phyloP scores from a whole-genome alignment of 805 yeast genomes.

The Nakazawaea wyomingensis region DNA sequence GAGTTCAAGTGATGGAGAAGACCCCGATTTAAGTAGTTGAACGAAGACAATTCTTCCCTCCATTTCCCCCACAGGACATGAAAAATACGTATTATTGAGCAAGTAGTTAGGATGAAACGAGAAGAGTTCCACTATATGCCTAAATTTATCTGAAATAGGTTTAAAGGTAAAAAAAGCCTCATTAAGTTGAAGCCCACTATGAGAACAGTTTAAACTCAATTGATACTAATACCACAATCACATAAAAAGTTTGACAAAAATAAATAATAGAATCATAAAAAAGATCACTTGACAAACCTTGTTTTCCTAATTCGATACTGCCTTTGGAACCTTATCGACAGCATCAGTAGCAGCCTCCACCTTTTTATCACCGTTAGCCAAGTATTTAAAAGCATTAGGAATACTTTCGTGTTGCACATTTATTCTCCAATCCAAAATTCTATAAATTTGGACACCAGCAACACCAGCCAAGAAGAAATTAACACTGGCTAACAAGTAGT shows the following conservation, averaged over 20 bases:
- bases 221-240: too few relatives aligned
- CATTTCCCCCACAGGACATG: too few relatives aligned
- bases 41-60: too few relatives aligned
- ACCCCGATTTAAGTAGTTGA: neutral
- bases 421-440: conserved; percentile 66
- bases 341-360: neutral
- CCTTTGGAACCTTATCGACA: neutral
- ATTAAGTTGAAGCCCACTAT: too few relatives aligned
- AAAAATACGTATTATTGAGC: too few relatives aligned
- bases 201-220: too few relatives aligned
- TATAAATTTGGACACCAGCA: conserved; percentile 75
- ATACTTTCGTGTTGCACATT: conserved; percentile 54
- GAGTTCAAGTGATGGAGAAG: neutral
- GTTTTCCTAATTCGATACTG: neutral
- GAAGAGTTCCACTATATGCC: too few relatives aligned
- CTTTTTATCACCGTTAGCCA: conserved; percentile 40
- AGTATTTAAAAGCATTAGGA: conserved; percentile 50
- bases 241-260: neutral
- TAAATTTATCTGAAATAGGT: too few relatives aligned
- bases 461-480: conserved; percentile 90
- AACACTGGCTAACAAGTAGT: conserved; percentile 82
- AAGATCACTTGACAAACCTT: too few relatives aligned
- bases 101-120: too few relatives aligned
- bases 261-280: neutral
- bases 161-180: too few relatives aligned